Percentiles rank a stretch among this genome's conserved stretches.
These are phyloP conservation scores for Mycena amicta DNA, from an alignment of 768 basidiomycete genomes.

Conservation along the genomic window DNA sequence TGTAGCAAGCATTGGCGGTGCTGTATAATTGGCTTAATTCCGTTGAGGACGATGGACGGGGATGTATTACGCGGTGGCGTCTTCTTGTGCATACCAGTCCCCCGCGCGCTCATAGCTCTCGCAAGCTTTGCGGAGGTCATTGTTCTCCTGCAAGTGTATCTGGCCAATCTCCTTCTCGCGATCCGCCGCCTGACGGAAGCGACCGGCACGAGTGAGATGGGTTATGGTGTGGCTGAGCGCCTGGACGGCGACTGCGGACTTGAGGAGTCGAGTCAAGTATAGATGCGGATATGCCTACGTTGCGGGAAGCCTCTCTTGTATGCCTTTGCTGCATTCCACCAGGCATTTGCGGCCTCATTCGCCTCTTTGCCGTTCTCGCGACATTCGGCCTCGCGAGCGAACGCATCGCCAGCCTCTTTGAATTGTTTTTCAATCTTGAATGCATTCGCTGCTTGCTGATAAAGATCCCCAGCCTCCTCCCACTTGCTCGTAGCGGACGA, in stretches of 20 bases:
- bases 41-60: not conserved
- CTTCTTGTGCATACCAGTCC: conserved; percentile 98
- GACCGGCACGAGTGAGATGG: conserved; percentile 79
- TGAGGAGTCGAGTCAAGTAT: conserved; percentile 14
- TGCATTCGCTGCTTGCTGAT: conserved; percentile 90
- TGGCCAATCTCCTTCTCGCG: conserved; percentile 96
- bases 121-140: conserved; percentile 83
- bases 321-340: conserved; percentile 97
- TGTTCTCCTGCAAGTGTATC: conserved; percentile 82
- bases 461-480: conserved; percentile 96
- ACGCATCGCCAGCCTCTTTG: conserved; percentile 90
- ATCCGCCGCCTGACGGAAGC: conserved; percentile 97
- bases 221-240: conserved; percentile 84
- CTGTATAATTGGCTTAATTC: conserved; percentile 49
- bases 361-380: conserved; percentile 83
- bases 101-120: conserved; percentile 91
- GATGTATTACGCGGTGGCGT: conserved; percentile 86
- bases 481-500: conserved; percentile 80
- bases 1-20: conserved; percentile 93
- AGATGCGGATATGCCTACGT: conserved; percentile 50
- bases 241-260: conserved; percentile 77
- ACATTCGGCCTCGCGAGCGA: conserved; percentile 93
- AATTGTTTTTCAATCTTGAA: conserved; percentile 93
- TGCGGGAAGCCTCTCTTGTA: conserved; percentile 90
- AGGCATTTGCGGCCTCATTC: conserved; percentile 97